These are phyloP conservation scores for Populus deltoides DNA, from an alignment of 345 rosid genomes.

Conservation along the genomic window DNA sequence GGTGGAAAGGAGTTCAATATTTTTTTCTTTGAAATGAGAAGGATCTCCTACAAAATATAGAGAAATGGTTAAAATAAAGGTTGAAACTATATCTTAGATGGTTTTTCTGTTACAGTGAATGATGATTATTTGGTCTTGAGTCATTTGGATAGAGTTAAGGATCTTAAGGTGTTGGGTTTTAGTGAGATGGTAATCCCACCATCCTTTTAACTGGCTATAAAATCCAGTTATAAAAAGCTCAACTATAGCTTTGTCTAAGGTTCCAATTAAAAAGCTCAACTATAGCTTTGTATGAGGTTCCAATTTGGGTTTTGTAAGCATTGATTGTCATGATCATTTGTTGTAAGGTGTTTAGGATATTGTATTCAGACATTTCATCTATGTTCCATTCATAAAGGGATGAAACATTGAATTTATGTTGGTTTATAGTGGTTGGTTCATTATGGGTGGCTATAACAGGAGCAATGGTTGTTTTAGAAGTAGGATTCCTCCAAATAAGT, in stretches of 20 bases:
- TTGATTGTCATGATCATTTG: not conserved
- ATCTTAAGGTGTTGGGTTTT: not conserved
- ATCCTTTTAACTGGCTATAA: not conserved
- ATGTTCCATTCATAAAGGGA: not conserved
- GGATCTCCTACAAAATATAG: too few relatives aligned
- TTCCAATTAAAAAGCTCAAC: not conserved
- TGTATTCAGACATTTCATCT: not conserved
- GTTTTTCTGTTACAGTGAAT: too few relatives aligned
- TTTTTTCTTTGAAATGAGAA: not conserved
- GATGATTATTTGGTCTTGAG: not conserved
- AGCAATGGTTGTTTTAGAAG: too few relatives aligned
- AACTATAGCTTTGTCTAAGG: not conserved
- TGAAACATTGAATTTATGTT: too few relatives aligned
- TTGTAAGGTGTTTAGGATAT: not conserved
- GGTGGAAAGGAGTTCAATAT: not conserved
- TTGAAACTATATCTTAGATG: too few relatives aligned
- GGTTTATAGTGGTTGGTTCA: too few relatives aligned
- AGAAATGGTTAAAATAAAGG: too few relatives aligned
- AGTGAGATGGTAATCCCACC: not conserved
- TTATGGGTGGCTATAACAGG: too few relatives aligned
- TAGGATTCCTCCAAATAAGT: too few relatives aligned
- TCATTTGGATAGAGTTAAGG: not conserved
- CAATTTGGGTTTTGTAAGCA: not conserved
- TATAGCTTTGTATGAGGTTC: not conserved
- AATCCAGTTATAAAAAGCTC: not conserved